Conservation (phyloP, 2,329 filamentous ascomycete species). For the Pseudogymnoascus sp. region DNA sequence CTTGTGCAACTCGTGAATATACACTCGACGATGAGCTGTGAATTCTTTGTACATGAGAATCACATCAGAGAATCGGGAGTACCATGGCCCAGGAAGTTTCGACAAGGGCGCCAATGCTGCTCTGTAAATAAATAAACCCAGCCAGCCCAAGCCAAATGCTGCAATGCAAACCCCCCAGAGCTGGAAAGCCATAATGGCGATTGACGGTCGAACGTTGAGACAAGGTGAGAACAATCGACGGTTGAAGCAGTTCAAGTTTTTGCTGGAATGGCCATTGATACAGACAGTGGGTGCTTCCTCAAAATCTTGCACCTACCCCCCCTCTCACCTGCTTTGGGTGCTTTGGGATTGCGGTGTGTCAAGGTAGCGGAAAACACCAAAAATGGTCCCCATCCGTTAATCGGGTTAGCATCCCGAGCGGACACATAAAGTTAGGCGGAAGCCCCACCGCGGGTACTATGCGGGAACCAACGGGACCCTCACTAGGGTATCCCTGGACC, state of each 20-base stretch:
- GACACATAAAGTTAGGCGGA: neutral
- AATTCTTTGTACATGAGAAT: constrained; percentile 38
- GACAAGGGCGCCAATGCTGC: constrained; percentile 15
- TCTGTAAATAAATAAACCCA: constrained; percentile 1
- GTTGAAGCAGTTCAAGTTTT: neutral
- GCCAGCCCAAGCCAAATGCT: neutral
- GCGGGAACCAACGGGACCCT: neutral
- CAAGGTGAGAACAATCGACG: neutral
- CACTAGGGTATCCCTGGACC: neutral
- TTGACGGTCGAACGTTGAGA: neutral
- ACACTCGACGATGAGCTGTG: constrained; percentile 40
- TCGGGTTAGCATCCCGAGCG: neutral
- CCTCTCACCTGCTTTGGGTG: neutral
- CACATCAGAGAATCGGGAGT: constrained; percentile 17
- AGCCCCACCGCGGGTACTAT: neutral
- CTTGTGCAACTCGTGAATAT: constrained; percentile 47
- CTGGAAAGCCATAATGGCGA: neutral
- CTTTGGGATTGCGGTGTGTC: neutral
- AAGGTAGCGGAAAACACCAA: neutral
- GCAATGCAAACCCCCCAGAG: neutral
- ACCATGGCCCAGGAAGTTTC: constrained; percentile 21
- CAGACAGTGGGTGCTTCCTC: neutral
- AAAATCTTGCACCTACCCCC: neutral
- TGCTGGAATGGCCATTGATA: neutral
- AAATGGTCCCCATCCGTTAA: neutral